Base-by-base conservation (phyloP, 441 rosid genomes). In the Cnidoscolus chayamansa region DNA sequence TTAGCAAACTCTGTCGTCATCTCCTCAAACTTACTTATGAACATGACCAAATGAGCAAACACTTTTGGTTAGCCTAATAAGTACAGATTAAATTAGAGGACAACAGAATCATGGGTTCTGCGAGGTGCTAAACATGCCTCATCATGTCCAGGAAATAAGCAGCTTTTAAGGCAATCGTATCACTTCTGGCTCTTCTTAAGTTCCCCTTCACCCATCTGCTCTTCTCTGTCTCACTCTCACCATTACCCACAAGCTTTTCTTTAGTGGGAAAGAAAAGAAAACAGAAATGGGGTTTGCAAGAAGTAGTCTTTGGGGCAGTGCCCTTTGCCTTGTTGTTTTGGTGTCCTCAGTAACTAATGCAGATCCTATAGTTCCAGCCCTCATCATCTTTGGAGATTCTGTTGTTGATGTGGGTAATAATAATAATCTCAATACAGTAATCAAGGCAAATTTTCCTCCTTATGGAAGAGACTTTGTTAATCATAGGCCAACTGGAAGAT, bases 341-440 rank as follows among this genome's bases (percentile, higher is more conserved):
- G 74, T 69, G 30, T 68, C 78, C n/a, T 50, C 75, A 7, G 69
- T 70, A 47, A 81, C 72, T 53, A 68, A 67, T 71, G 91, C 84
- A 48, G 79, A 88, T 40, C 94, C 97, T 71, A 68, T 91, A 55
- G 98, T 90, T 76, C 95, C 97, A 15, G 89, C 96, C 15, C 76
- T 93, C 40, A 84, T 87, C 83, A 88, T 91, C 50, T 95, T 95
- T 65, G 99, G 99, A 16, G 99, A 91, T 80, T 95, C 99, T 25
- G 82, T 90, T 60, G 90, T 86, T 72, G 99, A 95, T 77, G 96
- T 78, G 49, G 99, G 99, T 25, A 95, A 95, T 84, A 95, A 93
- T 77, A 93, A 95, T 80, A 72, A 90, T 79, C 85, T 90, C 61
- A 72, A 45, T 68, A 91, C 97, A 59, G 31, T 82, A 3, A 75